Conservation (phyloP, 345 rosid species). For the Gossypium raimondii region DNA sequence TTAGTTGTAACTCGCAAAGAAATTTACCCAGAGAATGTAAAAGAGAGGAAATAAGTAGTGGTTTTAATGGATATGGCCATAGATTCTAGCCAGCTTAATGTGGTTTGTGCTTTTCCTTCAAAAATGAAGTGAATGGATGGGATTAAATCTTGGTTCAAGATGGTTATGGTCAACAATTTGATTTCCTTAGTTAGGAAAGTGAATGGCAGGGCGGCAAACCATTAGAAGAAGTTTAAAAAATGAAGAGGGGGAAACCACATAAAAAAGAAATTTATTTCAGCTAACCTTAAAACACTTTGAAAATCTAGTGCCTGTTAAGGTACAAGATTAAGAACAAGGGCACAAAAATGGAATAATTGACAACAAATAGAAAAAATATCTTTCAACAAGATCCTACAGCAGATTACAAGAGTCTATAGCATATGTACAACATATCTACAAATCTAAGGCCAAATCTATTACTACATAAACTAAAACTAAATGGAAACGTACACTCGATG, state of each 20-base stretch:
- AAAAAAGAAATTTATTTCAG: not conserved
- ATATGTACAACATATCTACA: constrained; percentile 42
- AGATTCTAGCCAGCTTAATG: not conserved
- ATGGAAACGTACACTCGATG: constrained; percentile 19
- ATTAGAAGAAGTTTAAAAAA: not conserved
- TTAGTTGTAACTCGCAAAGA: not conserved
- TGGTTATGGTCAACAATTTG: not conserved
- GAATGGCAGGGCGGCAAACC: not conserved
- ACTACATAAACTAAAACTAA: not conserved
- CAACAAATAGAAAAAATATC: constrained; percentile 7
- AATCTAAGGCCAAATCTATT: constrained; percentile 7
- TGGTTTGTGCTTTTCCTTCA: not conserved
- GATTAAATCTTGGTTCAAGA: not conserved
- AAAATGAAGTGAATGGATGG: not conserved
- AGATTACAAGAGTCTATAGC: constrained; percentile 18
- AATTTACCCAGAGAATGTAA: not conserved
- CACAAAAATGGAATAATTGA: not conserved
- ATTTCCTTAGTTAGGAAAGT: not conserved
- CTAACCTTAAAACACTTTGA: not conserved
- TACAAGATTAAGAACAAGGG: constrained; percentile 4
- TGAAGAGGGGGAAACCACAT: not conserved
- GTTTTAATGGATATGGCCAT: not conserved
- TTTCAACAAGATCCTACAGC: constrained; percentile 17
- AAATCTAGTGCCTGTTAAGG: not conserved
- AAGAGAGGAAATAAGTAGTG: not conserved